Evolutionary conservation across 306 rosid species (phyloP), one percentile per base, ranked within the genome.

Genomic region (Citrullus amarus): DNA sequence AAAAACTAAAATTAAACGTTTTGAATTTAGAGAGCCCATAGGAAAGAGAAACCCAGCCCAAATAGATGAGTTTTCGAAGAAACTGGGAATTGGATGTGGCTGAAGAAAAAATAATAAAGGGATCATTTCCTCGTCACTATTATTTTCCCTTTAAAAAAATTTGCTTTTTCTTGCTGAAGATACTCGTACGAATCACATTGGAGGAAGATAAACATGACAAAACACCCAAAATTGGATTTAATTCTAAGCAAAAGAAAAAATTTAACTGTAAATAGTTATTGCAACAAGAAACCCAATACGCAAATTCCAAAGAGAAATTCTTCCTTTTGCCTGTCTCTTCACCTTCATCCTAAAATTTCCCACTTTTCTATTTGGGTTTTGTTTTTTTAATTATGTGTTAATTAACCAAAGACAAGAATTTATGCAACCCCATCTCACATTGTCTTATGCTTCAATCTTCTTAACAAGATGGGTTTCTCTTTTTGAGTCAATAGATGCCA

Each of bases 401-500:
- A 75, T 51, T 55, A 56, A 36, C 25, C 18, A 54, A 75, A 32
- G 2, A 38, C 54, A 16, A 9, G 28, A 74, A n/a, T 76, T 76
- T 76, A 36, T 76, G 68, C 34, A 36, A 76, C 79, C 68, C 68
- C 68, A 38, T 51, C 25, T 83, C 68, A 75, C 79, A 44, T 82
- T 78, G 77, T 74, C 82, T 69, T 77, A 44, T 61, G 77, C 68
- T 81, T 87, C 86, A 66, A 78, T 68, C 78, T 58, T 32, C 78
- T 81, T 66, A 66, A 63, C 74, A n/a, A 54, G 76, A 81, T 78
- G 85, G 86, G 73, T 82, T 50, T 84, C 82, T 79, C 84, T 75
- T 82, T 86, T 83, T 63, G 80, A 87, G 81, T 65, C 81, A 59
- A 72, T 85, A 79, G 79, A 83, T 59, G 83, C 81, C 87, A 65